Evolutionary conservation across 2,329 filamentous ascomycete genomes (phyloP).

Genomic region (Exophiala oligosperma): DNA sequence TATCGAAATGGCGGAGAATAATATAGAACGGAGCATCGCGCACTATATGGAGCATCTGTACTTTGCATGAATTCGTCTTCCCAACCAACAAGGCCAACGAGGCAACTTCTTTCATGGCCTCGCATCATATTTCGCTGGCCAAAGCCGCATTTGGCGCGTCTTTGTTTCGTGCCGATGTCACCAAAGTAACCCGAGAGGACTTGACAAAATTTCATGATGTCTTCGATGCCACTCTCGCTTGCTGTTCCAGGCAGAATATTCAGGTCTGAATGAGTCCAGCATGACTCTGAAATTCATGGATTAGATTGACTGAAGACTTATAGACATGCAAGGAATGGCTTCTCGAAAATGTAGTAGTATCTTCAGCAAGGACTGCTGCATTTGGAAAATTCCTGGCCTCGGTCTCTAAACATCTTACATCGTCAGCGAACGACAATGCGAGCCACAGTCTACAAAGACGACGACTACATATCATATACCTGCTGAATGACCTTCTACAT

Average conservation of each 20-base stretch:
- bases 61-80: too few species aligned
- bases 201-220: constrained; percentile 69
- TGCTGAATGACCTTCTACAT: constrained; percentile 76
- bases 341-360: constrained; percentile 68
- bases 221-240: constrained; percentile 64
- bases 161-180: constrained; percentile 73
- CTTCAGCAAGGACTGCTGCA: constrained; percentile 63
- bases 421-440: constrained; percentile 30
- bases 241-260: constrained; percentile 78
- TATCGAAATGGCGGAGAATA: too few species aligned
- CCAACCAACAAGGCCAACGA: not conserved
- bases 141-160: constrained; percentile 76
- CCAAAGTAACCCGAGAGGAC: constrained; percentile 65
- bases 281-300: constrained; percentile 6
- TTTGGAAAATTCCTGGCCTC: constrained; percentile 75
- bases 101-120: constrained; percentile 16
- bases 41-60: not conserved
- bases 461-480: constrained; percentile 73
- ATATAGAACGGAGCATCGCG: too few species aligned
- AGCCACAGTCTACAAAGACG: constrained; percentile 59
- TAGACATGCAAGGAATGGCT: constrained; percentile 91
- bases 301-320: constrained; percentile 28
- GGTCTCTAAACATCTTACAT: constrained; percentile 61
- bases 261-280: constrained; percentile 69
- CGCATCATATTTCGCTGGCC: constrained; percentile 62